Conservation (phyloP, 2,329 filamentous ascomycete genomes). For the Monosporascus sp. region DNA sequence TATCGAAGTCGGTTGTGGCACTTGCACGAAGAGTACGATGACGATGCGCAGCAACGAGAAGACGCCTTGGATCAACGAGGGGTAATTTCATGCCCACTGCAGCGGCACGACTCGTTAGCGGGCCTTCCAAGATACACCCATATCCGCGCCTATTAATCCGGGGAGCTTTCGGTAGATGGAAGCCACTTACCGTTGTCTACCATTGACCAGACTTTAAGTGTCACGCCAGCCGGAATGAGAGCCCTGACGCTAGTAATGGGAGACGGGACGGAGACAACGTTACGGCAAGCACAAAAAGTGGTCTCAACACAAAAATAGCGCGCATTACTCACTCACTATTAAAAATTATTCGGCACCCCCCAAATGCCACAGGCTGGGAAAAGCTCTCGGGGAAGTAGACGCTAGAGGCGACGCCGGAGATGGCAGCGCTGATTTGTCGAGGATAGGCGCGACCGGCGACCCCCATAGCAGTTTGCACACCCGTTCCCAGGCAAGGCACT, state of each 20-base stretch:
- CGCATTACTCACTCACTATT: conserved; percentile 8
- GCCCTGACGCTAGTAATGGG: conserved; percentile 24
- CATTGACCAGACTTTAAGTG: conserved; percentile 35
- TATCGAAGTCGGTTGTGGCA: background rate
- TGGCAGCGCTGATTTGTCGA: conserved; percentile 38
- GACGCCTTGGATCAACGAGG: conserved; percentile 37
- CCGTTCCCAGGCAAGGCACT: too few species aligned
- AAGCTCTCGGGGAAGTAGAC: conserved; percentile 45
- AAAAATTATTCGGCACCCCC: conserved; percentile 23
- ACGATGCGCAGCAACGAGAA: conserved; percentile 33
- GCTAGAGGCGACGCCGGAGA: conserved; percentile 37
- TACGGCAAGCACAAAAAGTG: too few species aligned
- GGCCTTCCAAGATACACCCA: too few species aligned
- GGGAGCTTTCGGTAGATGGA: too few species aligned
- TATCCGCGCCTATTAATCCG: too few species aligned
- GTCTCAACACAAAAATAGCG: too few species aligned
- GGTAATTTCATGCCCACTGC: conserved; percentile 39
- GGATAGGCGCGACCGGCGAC: conserved; percentile 37
- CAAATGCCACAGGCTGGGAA: conserved; percentile 34
- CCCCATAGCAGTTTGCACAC: too few species aligned
- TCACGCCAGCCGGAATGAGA: conserved; percentile 39
- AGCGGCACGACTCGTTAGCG: background rate
- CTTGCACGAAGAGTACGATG: conserved; percentile 35
- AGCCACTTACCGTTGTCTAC: conserved; percentile 28
- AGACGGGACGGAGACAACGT: too few species aligned